These are phyloP conservation scores for Vitellaria paradoxa DNA, from an alignment of 179 eudicot species.

Conservation along the genomic window DNA sequence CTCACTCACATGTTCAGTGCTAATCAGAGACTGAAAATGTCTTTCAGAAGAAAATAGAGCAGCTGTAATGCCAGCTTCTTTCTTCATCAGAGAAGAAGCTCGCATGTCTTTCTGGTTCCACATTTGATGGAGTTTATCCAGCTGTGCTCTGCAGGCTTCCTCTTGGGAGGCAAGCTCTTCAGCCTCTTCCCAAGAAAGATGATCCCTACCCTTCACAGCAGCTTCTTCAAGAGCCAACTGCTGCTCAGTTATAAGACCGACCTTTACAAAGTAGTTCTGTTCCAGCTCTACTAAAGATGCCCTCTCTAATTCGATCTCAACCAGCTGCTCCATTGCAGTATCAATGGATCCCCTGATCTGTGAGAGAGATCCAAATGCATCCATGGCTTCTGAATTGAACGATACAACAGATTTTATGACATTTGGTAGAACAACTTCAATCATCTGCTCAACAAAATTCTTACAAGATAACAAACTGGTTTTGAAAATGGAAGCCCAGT, in stretches of 20 bases:
- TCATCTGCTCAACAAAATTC: conserved; percentile 61
- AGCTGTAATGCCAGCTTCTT: conserved; percentile 58
- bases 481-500: conserved; percentile 81
- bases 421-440: conserved; percentile 69
- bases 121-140: conserved; percentile 80
- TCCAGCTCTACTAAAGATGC: conserved; percentile 74
- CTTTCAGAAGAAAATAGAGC: conserved; percentile 57
- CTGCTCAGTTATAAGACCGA: conserved; percentile 81
- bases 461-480: conserved; percentile 56
- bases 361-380: conserved; percentile 84
- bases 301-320: conserved; percentile 81
- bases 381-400: conserved; percentile 78
- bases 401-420: conserved; percentile 60
- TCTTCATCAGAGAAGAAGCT: conserved; percentile 60
- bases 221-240: conserved; percentile 97
- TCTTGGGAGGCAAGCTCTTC: conserved; percentile 99
- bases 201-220: conserved; percentile 90
- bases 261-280: conserved; percentile 81
- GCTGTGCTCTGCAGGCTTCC: conserved; percentile 91
- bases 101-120: conserved; percentile 89
- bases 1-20: conserved; percentile 48
- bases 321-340: conserved; percentile 80
- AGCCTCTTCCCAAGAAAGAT: conserved; percentile 99
- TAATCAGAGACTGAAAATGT: conserved; percentile 57
- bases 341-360: conserved; percentile 79